Evolutionary conservation across 192 early-diverging fungal genomes (phyloP), one percentile per base, ranked within the genome.

Genomic region (Entophlyctis luteolus): DNA sequence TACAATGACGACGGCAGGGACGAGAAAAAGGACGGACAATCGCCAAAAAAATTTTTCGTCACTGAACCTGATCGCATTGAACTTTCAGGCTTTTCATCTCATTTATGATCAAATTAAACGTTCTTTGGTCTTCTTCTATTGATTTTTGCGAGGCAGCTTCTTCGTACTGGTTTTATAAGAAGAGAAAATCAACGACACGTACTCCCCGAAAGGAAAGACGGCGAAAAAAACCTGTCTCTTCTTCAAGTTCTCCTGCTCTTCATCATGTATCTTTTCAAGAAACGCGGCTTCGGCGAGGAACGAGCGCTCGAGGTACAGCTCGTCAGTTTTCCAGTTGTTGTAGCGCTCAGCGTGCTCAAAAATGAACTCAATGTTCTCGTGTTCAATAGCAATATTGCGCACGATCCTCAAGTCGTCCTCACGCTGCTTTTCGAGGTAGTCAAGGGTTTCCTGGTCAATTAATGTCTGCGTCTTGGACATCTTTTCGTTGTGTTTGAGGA

Each of bases 251-350:
- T 71, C 38, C 28, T 71, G 60, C 39, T 71, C 70, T 22, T 71
- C 60, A 63, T 63, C 70, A 34, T 65, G 59, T 22, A 71, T 52
- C 59, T 65, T 71, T 22, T 52, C 60, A 2, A 71, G 25, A 45
- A 71, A 71, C 4, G 49, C 22, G 2, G 70, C 70, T 34, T 71
- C 70, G 31, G 60, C 53, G 23, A 62, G 20, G 0, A 34, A 53
- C 1, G 70, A 38, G 25, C 70, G 48, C 20, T 71, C 70, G 34
- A 71, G 16, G 53, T 71, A 65, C 35, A 71, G 55, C 54, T 71
- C 70, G 53, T 71, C 70, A 8, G 70, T 71, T 37, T 62, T 71
- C 50, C 55, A 71, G 70, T 71, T 71, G 60, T 59, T 71, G 52
- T 55, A 54, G 36, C 70, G 59, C 32, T 71, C 70, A 8, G 70